Conservation (phyloP, 331 rosid genomes). For the Stylosanthes scabra region DNA sequence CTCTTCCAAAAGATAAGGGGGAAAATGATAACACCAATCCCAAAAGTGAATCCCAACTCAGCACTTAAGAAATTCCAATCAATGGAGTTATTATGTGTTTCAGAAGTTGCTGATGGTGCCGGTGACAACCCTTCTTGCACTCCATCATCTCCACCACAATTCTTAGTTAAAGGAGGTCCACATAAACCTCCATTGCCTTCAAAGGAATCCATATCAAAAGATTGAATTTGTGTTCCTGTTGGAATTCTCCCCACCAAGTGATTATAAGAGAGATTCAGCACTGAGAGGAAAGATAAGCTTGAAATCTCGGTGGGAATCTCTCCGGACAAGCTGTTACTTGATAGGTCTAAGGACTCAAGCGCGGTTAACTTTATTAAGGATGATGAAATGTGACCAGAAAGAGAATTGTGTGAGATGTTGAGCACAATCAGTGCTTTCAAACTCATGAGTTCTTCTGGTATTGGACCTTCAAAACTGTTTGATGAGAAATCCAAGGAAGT, state of each 20-base stretch:
- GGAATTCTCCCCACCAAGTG: slow-evolving; percentile 31
- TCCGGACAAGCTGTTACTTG: slow-evolving; percentile 36
- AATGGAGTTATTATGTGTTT: not conserved
- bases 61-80: slow-evolving; percentile 19
- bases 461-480: not conserved
- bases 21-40: not conserved
- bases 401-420: slow-evolving; percentile 53
- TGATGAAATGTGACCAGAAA: slow-evolving; percentile 45
- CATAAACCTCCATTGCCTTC: slow-evolving; percentile 40
- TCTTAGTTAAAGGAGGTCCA: slow-evolving; percentile 31
- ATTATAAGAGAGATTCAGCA: not conserved
- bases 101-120: not conserved
- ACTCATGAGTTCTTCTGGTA: not conserved
- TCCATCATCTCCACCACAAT: not conserved
- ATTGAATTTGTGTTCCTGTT: slow-evolving; percentile 2
- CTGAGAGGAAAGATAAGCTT: not conserved
- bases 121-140: not conserved
- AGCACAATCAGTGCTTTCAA: slow-evolving; percentile 28
- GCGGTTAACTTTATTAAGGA: slow-evolving; percentile 32
- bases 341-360: slow-evolving; percentile 55
- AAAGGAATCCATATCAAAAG: slow-evolving; percentile 34
- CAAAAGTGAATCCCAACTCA: slow-evolving; percentile 28
- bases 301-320: slow-evolving; percentile 39
- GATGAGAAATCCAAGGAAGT: slow-evolving; percentile 35
- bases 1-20: slow-evolving; percentile 22